Conservation (phyloP, 148 eudicot genomes). For the Limonium bicolor region DNA sequence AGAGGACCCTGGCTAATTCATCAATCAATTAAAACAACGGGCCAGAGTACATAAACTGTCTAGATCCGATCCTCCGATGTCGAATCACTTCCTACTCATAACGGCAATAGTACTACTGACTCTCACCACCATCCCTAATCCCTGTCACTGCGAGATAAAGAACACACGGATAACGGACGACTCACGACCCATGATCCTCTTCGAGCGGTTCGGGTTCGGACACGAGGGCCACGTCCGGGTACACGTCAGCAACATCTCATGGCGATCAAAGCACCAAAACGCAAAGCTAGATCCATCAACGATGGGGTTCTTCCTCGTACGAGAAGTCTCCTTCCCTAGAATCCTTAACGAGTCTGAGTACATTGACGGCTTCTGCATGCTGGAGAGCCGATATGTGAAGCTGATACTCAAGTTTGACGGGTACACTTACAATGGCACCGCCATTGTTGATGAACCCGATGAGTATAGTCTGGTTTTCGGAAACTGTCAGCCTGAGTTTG, state of each 20-base stretch:
- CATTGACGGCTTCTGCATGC: conserved; percentile 7
- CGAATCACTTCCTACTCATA: too few relatives aligned
- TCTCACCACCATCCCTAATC: neutral
- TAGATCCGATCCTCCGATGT: too few relatives aligned
- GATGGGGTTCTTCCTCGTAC: conserved; percentile 14
- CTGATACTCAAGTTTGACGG: conserved; percentile 7
- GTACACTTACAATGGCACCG: conserved; percentile 6
- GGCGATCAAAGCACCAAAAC: conserved; percentile 11
- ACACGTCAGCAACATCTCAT: conserved; percentile 4
- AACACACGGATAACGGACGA: conserved; percentile 8
- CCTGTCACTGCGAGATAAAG: conserved; percentile 10
- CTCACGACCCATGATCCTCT: conserved; percentile 13
- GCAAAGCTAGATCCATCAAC: conserved; percentile 10
- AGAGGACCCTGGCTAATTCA: too few relatives aligned
- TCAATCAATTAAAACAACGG: too few relatives aligned
- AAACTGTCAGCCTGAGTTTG: conserved; percentile 18
- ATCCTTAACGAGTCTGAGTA: conserved; percentile 13
- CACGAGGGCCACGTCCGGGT: conserved; percentile 7
- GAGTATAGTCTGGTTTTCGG: conserved; percentile 15
- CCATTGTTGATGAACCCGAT: conserved; percentile 5
- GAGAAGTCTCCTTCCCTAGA: conserved; percentile 12
- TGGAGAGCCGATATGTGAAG: conserved; percentile 9
- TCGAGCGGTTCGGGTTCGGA: conserved; percentile 12
- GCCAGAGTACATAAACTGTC: too few relatives aligned
- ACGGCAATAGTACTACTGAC: too few relatives aligned